Evolutionary conservation across 2,329 filamentous ascomycete genomes (phyloP).

Genomic region (Zopfia rhizophila): DNA sequence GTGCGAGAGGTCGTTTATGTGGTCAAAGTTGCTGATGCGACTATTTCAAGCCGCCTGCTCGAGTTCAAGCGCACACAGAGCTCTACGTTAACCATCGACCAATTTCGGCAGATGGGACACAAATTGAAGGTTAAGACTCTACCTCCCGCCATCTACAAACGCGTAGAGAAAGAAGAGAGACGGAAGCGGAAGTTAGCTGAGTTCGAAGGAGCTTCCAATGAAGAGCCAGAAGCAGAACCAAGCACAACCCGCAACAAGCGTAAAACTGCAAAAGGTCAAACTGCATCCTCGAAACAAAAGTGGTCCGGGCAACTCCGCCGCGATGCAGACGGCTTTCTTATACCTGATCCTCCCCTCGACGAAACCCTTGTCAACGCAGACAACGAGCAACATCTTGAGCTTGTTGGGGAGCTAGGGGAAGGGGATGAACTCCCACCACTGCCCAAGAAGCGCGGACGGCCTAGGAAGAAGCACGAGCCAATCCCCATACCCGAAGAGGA

Average conservation of each 20-base stretch:
- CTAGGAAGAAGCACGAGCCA: constrained; percentile 43
- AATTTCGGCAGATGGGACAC: constrained; percentile 79
- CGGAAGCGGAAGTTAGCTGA: constrained; percentile 28
- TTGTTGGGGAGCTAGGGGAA: constrained; percentile 3
- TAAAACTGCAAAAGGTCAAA: constrained; percentile 32
- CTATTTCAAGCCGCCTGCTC: constrained; percentile 88
- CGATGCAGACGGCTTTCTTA: constrained; percentile 55
- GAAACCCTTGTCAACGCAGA: constrained; percentile 14
- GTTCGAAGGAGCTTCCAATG: constrained; percentile 14
- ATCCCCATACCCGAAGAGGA: constrained; percentile 56
- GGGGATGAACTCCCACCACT: constrained; percentile 12
- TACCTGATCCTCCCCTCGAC: constrained; percentile 45
- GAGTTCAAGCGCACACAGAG: constrained; percentile 92
- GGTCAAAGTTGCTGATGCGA: constrained; percentile 94
- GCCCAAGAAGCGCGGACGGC: constrained; percentile 52
- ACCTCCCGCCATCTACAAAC: constrained; percentile 82
- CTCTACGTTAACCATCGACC: constrained; percentile 84
- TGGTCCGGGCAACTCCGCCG: constrained; percentile 31
- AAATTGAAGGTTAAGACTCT: constrained; percentile 68
- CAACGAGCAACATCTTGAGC: constrained; percentile 11
- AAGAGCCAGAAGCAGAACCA: constrained; percentile 21
- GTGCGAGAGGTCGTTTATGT: constrained; percentile 97
- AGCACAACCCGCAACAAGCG: constrained; percentile 33
- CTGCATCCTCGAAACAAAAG: constrained; percentile 4
- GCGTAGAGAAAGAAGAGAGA: constrained; percentile 61